Evolutionary conservation across 441 rosid genomes (phyloP).

Genomic region (Syzygium malaccense): DNA sequence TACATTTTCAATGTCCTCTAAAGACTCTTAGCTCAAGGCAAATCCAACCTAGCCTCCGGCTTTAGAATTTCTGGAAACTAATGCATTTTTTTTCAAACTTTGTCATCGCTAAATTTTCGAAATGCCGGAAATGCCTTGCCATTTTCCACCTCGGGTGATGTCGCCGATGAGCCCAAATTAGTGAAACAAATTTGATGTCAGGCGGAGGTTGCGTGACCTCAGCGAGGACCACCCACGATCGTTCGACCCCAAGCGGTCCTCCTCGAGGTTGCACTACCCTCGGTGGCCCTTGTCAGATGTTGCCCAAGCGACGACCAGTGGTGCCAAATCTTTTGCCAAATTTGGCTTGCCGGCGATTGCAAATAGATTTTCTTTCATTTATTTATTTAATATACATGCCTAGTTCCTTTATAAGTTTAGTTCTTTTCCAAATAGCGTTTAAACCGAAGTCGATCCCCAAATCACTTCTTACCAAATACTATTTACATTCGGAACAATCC

Average conservation of each 20-base stretch:
- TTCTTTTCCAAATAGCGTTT: background rate
- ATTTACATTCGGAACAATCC: too few species aligned
- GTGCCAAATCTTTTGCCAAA: too few species aligned
- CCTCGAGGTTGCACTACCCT: accelerated
- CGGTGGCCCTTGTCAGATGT: too few species aligned
- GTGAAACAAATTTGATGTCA: too few species aligned
- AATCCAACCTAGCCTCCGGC: background rate
- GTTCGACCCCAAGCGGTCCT: too few species aligned
- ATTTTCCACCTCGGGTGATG: accelerated
- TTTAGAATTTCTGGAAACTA: background rate
- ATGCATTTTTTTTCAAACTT: background rate
- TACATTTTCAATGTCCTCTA: background rate
- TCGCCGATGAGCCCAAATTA: accelerated
- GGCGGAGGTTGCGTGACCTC: too few species aligned
- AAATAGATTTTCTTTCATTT: background rate
- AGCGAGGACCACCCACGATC: too few species aligned
- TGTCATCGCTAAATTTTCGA: background rate
- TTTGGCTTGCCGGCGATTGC: too few species aligned
- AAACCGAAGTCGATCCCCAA: background rate
- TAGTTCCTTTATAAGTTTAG: background rate
- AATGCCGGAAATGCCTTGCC: background rate
- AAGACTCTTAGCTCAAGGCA: background rate
- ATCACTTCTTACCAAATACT: too few species aligned
- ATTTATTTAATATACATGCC: background rate
- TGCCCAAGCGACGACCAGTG: too few species aligned